Conservation (phyloP, 768 basidiomycete species). For the Tricholoma terreum region DNA sequence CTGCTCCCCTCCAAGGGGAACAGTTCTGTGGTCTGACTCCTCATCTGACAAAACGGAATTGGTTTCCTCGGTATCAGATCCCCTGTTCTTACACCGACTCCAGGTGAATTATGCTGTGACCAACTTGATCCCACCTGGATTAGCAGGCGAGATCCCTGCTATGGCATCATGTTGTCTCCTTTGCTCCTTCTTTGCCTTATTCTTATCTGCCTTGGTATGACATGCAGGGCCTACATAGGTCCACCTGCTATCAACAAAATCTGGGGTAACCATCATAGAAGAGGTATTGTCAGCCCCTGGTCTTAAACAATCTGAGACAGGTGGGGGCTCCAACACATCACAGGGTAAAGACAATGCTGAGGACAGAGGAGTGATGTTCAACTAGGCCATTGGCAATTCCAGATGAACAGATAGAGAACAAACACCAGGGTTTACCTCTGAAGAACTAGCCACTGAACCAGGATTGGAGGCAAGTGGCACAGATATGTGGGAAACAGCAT, state of each 20-base stretch:
- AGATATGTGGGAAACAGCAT: not conserved
- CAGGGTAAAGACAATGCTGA: no score
- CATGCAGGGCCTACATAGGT: not conserved
- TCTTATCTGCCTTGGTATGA: not conserved
- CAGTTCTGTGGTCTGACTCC: not conserved
- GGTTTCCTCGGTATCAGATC: no score
- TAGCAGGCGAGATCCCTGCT: not conserved
- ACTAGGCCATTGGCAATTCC: not conserved
- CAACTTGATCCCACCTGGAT: no score
- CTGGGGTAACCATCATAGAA: not conserved
- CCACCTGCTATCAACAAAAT: no score
- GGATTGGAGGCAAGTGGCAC: not conserved
- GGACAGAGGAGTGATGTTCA: no score
- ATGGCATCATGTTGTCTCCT: not conserved
- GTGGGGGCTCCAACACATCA: no score
- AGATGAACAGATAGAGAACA: not conserved
- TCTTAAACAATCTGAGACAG: not conserved
- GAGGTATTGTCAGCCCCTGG: not conserved
- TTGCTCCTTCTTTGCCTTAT: not conserved
- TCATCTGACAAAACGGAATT: not conserved
- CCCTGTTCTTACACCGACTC: not conserved
- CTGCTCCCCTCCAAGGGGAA: not conserved
- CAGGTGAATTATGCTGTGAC: not conserved
- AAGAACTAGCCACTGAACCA: not conserved
- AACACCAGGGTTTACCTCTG: not conserved